Conservation (phyloP, 495 filamentous ascomycete species). For the Aspergillus carlsbadensis region DNA sequence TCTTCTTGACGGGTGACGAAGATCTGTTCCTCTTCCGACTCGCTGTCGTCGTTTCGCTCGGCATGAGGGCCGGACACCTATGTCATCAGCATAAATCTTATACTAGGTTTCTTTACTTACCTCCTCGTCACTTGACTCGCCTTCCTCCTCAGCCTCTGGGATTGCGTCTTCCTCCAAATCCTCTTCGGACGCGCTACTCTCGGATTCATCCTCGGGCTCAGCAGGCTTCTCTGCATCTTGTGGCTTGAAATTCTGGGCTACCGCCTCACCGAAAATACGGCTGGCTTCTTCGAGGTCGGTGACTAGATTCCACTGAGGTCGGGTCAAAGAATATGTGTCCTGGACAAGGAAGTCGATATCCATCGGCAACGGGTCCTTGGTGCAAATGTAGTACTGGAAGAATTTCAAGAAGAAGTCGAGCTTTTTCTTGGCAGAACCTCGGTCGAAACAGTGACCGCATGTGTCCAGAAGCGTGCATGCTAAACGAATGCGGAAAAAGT, state of each 20-base stretch:
- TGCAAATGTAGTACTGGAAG: constrained; percentile 94
- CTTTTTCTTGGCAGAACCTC: constrained; percentile 91
- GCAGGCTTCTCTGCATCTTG: constrained; percentile 62
- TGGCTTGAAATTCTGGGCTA: constrained; percentile 83
- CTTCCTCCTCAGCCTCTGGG: constrained; percentile 57
- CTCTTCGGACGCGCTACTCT: constrained; percentile 62
- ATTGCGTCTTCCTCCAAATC: constrained; percentile 56
- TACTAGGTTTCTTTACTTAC: constrained; percentile 25
- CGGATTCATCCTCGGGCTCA: constrained; percentile 68
- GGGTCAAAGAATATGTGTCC: constrained; percentile 78
- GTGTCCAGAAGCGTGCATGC: constrained; percentile 89
- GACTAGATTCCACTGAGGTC: constrained; percentile 89
- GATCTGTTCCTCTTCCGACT: constrained; percentile 80
- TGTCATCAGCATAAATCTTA: background rate
- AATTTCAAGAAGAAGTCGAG: constrained; percentile 97
- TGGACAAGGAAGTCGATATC: constrained; percentile 96
- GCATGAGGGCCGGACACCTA: constrained; percentile 53
- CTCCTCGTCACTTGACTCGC: constrained; percentile 61
- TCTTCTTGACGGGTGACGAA: constrained; percentile 87
- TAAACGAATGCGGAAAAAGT: constrained; percentile 92
- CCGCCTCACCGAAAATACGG: constrained; percentile 79
- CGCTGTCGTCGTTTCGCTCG: constrained; percentile 43
- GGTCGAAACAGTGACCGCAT: constrained; percentile 94
- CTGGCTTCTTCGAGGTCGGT: constrained; percentile 80
- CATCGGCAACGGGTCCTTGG: constrained; percentile 93